Percentiles rank a stretch among this genome's conserved stretches.
Evolutionary conservation across 306 rosid species (phyloP).

Genomic region (Trifolium fragiferum): DNA sequence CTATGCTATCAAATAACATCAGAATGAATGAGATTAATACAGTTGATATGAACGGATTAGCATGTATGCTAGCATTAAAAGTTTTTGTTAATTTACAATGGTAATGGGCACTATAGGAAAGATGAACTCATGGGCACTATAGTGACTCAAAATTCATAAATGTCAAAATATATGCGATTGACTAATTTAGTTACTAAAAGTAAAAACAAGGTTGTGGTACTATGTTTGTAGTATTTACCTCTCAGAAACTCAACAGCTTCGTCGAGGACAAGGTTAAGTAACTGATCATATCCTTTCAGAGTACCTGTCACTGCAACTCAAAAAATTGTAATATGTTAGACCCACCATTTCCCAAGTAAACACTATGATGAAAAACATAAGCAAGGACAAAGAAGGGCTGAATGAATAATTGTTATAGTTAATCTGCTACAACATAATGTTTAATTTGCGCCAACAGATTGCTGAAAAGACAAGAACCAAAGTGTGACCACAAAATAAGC

Average conservation of each 20-base stretch:
- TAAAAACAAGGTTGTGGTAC: not conserved
- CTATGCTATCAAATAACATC: not conserved
- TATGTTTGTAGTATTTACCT: slow-evolving; percentile 54
- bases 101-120: not conserved
- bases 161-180: not conserved
- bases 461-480: not conserved
- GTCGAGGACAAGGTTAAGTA: slow-evolving; percentile 90
- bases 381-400: no score
- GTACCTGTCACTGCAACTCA: slow-evolving; percentile 75
- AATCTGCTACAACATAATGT: no score
- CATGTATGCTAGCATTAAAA: not conserved
- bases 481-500: not conserved
- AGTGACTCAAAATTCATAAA: not conserved
- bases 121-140: not conserved
- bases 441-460: not conserved
- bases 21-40: not conserved
- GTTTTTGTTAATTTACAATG: slow-evolving; percentile 4
- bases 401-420: no score
- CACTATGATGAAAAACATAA: not conserved
- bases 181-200: not conserved
- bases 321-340: slow-evolving; percentile 32
- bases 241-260: slow-evolving; percentile 91
- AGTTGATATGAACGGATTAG: slow-evolving; percentile 9
- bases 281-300: slow-evolving; percentile 94
- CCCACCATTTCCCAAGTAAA: slow-evolving; percentile 6